Evolutionary conservation across 352 stramenopile species (phyloP).

Genomic region (Blastocystis sp.): DNA sequence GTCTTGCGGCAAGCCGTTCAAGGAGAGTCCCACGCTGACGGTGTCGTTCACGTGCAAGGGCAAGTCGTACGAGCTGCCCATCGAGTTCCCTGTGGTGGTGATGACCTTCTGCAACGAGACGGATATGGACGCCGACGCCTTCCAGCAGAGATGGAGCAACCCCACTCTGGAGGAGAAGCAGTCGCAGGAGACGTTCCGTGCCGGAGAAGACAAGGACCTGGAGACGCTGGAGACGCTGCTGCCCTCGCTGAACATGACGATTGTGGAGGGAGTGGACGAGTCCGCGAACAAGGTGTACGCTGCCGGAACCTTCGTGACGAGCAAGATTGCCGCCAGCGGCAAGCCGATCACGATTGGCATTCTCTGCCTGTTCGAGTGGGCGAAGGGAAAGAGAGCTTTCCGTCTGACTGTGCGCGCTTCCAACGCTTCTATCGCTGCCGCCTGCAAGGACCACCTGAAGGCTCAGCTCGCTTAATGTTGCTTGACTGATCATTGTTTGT

Average conservation of each 20-base stretch:
- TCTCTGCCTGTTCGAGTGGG: constrained; percentile 54
- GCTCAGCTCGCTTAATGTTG: constrained; percentile 31
- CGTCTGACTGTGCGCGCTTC: constrained; percentile 54
- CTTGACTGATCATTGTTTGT: constrained; percentile 7
- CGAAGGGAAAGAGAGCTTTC: constrained; percentile 37
- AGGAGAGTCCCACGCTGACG: constrained; percentile 9
- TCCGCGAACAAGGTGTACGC: constrained; percentile 55
- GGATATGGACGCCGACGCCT: constrained; percentile 50
- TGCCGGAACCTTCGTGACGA: constrained; percentile 52
- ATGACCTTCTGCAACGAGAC: constrained; percentile 34
- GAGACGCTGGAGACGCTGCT: constrained; percentile 21
- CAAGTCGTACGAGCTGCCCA: constrained; percentile 37
- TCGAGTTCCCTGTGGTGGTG: constrained; percentile 49
- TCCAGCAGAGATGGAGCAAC: constrained; percentile 51
- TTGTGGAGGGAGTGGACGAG: constrained; percentile 52
- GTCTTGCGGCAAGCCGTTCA: constrained; percentile 45
- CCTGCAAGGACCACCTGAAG: constrained; percentile 51
- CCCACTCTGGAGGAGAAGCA: constrained; percentile 45
- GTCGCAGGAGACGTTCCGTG: constrained; percentile 47
- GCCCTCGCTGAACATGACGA: constrained; percentile 17
- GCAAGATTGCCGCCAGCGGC: constrained; percentile 29
- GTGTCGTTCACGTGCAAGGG: constrained; percentile 51
- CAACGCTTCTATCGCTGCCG: constrained; percentile 26
- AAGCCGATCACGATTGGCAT: constrained; percentile 39
- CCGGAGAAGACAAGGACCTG: constrained; percentile 37